Evolutionary conservation across 2,329 filamentous ascomycete genomes (phyloP).

Genomic region (Whalleya microplaca): DNA sequence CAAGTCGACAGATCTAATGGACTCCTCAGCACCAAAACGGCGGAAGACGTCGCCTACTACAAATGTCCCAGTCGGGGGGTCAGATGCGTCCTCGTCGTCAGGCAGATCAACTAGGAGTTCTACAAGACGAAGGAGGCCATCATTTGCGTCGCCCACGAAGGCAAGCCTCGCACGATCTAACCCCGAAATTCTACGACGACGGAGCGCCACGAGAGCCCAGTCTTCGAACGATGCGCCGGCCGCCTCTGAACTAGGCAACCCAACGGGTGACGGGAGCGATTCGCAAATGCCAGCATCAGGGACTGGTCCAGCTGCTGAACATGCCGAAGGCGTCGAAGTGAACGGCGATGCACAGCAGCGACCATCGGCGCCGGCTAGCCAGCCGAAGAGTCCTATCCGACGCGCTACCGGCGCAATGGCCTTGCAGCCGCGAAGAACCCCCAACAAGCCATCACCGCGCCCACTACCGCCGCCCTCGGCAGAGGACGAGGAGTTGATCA

Average conservation of each 20-base stretch:
- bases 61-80: slow-evolving; percentile 42
- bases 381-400: slow-evolving; percentile 25
- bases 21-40: slow-evolving; percentile 64
- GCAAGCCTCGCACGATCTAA: slow-evolving; percentile 66
- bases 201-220: slow-evolving; percentile 39
- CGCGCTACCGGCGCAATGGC: slow-evolving; percentile 39
- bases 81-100: slow-evolving; percentile 11
- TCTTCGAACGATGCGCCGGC: slow-evolving; percentile 19
- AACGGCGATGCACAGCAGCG: slow-evolving; percentile 1
- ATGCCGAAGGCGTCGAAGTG: slow-evolving; percentile 5
- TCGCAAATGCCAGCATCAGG: slow-evolving; percentile 34
- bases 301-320: slow-evolving; percentile 8
- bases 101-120: slow-evolving; percentile 24
- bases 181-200: slow-evolving; percentile 57
- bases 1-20: slow-evolving; percentile 44
- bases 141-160: slow-evolving; percentile 69
- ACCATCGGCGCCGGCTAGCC: slow-evolving; percentile 7
- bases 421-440: slow-evolving; percentile 44
- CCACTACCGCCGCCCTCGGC: slow-evolving; percentile 52
- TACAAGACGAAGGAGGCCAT: slow-evolving; percentile 48
- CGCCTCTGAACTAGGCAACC: slow-evolving; percentile 27
- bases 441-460: slow-evolving; percentile 48
- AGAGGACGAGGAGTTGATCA: slow-evolving; percentile 47
- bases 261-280: slow-evolving; percentile 30
- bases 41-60: slow-evolving; percentile 64